Conservation (phyloP, 345 rosid genomes). For the Noccaea caerulescens region DNA sequence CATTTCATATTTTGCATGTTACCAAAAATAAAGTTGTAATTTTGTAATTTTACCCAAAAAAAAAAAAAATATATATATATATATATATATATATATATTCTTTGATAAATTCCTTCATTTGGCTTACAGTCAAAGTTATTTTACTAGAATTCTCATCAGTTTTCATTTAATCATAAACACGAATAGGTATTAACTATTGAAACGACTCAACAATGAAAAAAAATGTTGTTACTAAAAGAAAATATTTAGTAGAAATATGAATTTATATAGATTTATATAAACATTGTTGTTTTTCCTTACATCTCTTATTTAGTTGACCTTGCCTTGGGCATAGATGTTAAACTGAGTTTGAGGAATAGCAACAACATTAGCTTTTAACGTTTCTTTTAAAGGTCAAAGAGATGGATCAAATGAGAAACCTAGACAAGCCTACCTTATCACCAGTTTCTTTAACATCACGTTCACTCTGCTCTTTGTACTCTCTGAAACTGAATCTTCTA, state of each 20-base stretch:
- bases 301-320: background rate
- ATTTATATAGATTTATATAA: background rate
- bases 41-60: too few species aligned
- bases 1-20: too few species aligned
- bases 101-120: too few species aligned
- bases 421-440: conserved; percentile 73
- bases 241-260: background rate
- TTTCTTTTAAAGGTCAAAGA: conserved; percentile 4
- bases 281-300: conserved; percentile 17
- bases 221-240: background rate
- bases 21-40: too few species aligned
- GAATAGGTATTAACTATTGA: background rate
- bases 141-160: background rate
- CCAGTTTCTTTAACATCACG: conserved; percentile 67
- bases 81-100: too few species aligned
- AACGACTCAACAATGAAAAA: background rate
- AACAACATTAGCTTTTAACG: conserved; percentile 14
- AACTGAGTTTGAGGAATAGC: conserved; percentile 7
- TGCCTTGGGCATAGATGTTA: conserved; percentile 15
- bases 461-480: conserved; percentile 56
- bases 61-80: too few species aligned
- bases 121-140: too few species aligned
- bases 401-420: conserved; percentile 52
- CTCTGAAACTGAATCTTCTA: conserved; percentile 61
- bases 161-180: background rate